Conservation (phyloP, 108 stramenopile genomes). For the Skeletonema grethae region DNA sequence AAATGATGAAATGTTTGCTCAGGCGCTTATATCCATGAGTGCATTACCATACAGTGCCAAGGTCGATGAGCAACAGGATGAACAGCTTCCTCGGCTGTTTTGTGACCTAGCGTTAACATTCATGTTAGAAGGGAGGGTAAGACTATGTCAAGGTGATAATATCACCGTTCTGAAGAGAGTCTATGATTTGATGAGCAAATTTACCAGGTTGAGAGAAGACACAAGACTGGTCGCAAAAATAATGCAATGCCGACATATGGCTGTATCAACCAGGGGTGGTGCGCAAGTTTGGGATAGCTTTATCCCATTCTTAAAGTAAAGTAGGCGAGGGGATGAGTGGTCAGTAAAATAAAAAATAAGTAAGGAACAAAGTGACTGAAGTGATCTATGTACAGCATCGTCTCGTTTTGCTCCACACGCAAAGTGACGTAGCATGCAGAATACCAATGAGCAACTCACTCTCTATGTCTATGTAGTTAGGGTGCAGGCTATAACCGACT, state of each 20-base stretch:
- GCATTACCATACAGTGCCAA: slow-evolving; percentile 19
- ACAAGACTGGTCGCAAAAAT: background rate
- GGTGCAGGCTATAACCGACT: slow-evolving; percentile 6
- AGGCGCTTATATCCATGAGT: slow-evolving; percentile 34
- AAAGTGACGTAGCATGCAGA: background rate
- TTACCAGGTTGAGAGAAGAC: background rate
- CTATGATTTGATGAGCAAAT: slow-evolving; percentile 22
- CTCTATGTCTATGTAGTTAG: background rate
- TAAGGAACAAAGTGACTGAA: too few species aligned
- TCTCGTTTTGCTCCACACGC: too few species aligned
- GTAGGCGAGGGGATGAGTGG: background rate
- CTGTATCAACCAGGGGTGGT: background rate
- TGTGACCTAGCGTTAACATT: slow-evolving; percentile 35
- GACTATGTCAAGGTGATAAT: slow-evolving; percentile 2
- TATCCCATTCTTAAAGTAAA: background rate
- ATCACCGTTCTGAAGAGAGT: slow-evolving; percentile 23
- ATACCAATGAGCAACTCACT: background rate
- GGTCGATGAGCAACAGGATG: slow-evolving; percentile 2
- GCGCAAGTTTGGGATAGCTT: background rate
- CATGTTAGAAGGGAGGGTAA: slow-evolving; percentile 12
- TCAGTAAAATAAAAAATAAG: too few species aligned
- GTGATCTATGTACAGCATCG: background rate
- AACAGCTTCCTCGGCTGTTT: slow-evolving; percentile 20
- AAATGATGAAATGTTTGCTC: slow-evolving; percentile 25
- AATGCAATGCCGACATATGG: background rate